phyloP scores from a whole-genome alignment of 176 grass and related monocot genomes.

The Microstegium vimineum region DNA sequence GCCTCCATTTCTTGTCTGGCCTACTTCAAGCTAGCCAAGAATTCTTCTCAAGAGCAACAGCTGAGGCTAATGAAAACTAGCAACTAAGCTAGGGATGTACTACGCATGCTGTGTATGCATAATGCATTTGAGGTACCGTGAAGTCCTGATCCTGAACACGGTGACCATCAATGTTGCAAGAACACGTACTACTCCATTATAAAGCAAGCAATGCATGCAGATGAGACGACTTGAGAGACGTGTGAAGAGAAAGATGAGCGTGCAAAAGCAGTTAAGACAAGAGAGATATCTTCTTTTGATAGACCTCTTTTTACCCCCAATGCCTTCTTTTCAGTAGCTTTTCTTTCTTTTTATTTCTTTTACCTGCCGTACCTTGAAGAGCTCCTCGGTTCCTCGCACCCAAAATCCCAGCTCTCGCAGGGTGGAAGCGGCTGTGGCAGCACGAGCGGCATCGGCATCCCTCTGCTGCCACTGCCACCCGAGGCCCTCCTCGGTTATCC shows the following conservation, averaged over 20 bases:
- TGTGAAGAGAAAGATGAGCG: conserved; percentile 45
- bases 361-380: conserved; percentile 67
- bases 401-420: conserved; percentile 46
- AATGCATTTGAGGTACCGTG: not conserved
- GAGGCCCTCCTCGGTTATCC: conserved; percentile 47
- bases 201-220: conserved; percentile 26
- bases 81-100: too few relatives aligned
- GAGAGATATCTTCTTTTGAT: conserved; percentile 48
- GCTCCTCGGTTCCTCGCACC: conserved; percentile 48
- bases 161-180: not conserved
- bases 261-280: conserved; percentile 57
- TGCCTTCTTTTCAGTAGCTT: conserved; percentile 18
- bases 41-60: not conserved
- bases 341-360: not conserved
- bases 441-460: conserved; percentile 23
- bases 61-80: not conserved
- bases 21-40: not conserved
- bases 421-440: conserved; percentile 33
- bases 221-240: conserved; percentile 39
- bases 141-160: not conserved
- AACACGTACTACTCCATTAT: not conserved
- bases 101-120: too few relatives aligned
- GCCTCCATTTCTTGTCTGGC: not conserved
- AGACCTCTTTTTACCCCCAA: not conserved
- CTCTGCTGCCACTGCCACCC: conserved; percentile 45